Evolutionary conservation across 345 rosid species (phyloP).

Genomic region (Streptanthus diversifolius): DNA sequence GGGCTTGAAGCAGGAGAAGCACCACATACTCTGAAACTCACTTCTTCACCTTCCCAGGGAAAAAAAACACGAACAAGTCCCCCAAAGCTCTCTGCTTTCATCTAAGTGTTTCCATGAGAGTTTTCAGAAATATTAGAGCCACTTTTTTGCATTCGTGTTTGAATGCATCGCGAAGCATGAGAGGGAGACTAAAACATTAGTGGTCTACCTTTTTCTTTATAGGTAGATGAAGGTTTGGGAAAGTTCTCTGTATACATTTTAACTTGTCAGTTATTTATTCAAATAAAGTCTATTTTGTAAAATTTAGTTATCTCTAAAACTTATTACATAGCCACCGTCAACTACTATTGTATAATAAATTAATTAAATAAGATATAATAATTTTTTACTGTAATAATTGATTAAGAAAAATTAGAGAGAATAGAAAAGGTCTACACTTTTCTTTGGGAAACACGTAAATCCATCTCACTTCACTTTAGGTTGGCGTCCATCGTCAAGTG

Average conservation of each 20-base stretch:
- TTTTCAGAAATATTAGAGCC: neutral
- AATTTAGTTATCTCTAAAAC: too few species aligned
- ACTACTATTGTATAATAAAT: too few species aligned
- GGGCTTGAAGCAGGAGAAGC: neutral
- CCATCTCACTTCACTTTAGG: neutral
- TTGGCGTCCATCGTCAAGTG: constrained; percentile 5
- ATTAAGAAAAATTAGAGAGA: neutral
- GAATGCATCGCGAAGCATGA: neutral
- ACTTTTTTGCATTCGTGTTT: constrained; percentile 5
- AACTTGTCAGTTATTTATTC: too few species aligned
- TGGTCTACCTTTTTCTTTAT: constrained; percentile 7
- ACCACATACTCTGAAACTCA: constrained; percentile 3
- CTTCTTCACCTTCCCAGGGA: neutral
- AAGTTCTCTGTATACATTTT: too few species aligned
- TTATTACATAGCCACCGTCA: too few species aligned
- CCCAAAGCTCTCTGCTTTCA: neutral
- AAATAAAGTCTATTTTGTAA: too few species aligned
- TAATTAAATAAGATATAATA: too few species aligned
- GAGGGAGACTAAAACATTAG: constrained; percentile 7
- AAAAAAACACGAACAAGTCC: neutral
- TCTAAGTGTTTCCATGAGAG: neutral
- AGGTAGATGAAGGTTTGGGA: too few species aligned
- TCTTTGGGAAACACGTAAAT: neutral
- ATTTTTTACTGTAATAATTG: too few species aligned
- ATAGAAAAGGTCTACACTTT: neutral